Conservation (phyloP, 1,284 basidiomycete genomes). For the Irpex sp. region DNA sequence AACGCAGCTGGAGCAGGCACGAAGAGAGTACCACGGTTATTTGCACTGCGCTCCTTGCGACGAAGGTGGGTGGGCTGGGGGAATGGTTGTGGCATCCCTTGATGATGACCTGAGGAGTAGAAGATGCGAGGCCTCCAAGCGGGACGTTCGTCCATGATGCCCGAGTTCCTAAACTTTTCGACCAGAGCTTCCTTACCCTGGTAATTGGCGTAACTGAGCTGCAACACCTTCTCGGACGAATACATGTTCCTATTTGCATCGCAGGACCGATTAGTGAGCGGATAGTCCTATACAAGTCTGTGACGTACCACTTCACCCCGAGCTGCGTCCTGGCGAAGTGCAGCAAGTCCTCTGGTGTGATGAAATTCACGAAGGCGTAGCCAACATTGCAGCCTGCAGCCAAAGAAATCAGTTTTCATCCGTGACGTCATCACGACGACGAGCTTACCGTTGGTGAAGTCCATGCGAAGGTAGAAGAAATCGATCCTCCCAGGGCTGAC, state of each 20-base stretch:
- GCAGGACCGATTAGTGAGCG: too few species aligned
- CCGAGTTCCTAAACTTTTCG: conserved; percentile 84
- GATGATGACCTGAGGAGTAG: conserved; percentile 67
- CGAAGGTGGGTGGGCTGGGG: conserved; percentile 74
- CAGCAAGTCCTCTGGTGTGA: conserved; percentile 70
- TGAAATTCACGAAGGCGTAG: conserved; percentile 87
- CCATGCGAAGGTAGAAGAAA: conserved; percentile 84
- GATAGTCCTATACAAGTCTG: background rate
- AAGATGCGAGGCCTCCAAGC: conserved; percentile 84
- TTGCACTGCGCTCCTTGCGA: conserved; percentile 72
- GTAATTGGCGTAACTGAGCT: conserved; percentile 85
- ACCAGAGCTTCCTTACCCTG: conserved; percentile 87
- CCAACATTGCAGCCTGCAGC: conserved; percentile 78
- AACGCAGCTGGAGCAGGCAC: conserved; percentile 24
- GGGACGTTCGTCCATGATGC: conserved; percentile 79
- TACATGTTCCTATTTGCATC: conserved; percentile 69
- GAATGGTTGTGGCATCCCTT: conserved; percentile 77
- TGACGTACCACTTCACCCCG: conserved; percentile 69
- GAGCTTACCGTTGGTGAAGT: conserved; percentile 69
- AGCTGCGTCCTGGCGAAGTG: conserved; percentile 69
- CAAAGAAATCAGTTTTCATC: too few species aligned
- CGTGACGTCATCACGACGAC: background rate
- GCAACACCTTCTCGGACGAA: conserved; percentile 81
- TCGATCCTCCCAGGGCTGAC: conserved; percentile 72
- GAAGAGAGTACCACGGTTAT: conserved; percentile 68